These are phyloP conservation scores for Curvularia verruculosa DNA, from an alignment of 2,329 filamentous ascomycete genomes.

Conservation along the genomic window DNA sequence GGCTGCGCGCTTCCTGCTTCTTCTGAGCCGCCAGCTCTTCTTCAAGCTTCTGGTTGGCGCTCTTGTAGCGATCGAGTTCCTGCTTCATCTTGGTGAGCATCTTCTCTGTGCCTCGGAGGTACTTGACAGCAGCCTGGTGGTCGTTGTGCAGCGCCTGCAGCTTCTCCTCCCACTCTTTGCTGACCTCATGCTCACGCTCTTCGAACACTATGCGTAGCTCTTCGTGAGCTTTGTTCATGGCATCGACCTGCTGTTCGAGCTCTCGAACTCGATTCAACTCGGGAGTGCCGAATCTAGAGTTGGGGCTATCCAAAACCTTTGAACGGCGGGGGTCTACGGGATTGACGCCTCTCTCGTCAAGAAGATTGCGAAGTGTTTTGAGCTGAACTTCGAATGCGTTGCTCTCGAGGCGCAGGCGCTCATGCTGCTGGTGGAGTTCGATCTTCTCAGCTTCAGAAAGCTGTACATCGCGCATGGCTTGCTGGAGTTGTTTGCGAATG, in stretches of 20 bases:
- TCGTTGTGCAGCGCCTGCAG: constrained; percentile 93
- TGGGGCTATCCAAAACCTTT: constrained; percentile 74
- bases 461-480: constrained; percentile 81
- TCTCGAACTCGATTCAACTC: constrained; percentile 81
- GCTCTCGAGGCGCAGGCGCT: constrained; percentile 88
- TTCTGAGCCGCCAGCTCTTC: constrained; percentile 75
- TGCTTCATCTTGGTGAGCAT: constrained; percentile 99
- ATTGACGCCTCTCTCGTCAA: constrained; percentile 86
- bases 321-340: constrained; percentile 73
- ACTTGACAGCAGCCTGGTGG: constrained; percentile 96
- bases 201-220: constrained; percentile 82
- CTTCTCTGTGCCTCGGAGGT: constrained; percentile 97
- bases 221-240: constrained; percentile 78
- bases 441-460: constrained; percentile 79
- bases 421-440: constrained; percentile 80
- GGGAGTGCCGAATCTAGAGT: constrained; percentile 75
- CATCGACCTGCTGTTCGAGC: constrained; percentile 84
- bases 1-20: constrained; percentile 48
- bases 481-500: constrained; percentile 88
- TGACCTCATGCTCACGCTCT: constrained; percentile 82
- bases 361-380: constrained; percentile 88
- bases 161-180: constrained; percentile 88
- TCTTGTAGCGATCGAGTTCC: constrained; percentile 90
- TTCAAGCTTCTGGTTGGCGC: constrained; percentile 81
- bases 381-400: constrained; percentile 93